A percentile compares a stretch with the other conserved stretches of the same genome.
These are phyloP conservation scores for Eimeria praecox DNA, from an alignment of 169 alveolate genomes.

Conservation along the genomic window DNA sequence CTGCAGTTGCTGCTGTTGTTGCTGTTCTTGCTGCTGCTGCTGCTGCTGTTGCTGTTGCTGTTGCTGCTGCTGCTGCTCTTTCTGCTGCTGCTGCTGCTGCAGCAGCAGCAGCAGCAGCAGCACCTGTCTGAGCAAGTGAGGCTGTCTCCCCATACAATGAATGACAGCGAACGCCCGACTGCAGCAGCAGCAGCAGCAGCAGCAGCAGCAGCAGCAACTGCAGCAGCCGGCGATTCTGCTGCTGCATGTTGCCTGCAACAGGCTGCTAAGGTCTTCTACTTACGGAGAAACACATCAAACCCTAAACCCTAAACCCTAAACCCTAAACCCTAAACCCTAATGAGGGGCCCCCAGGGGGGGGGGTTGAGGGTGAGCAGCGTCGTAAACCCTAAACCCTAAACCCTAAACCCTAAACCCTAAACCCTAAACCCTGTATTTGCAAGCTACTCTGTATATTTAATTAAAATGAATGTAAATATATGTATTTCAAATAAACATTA, in stretches of 20 bases:
- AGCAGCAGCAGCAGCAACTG: background rate
- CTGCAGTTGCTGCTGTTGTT: background rate
- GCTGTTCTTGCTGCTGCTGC: slow-evolving; percentile 3
- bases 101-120: slow-evolving; percentile 17
- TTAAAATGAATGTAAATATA: background rate
- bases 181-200: slow-evolving; percentile 7
- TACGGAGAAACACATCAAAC: background rate
- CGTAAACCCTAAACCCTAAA: background rate
- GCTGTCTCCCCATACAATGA: too few relatives aligned
- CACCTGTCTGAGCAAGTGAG: too few relatives aligned
- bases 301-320: background rate
- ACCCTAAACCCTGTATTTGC: too few relatives aligned
- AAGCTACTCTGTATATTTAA: too few relatives aligned
- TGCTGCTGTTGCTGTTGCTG: background rate
- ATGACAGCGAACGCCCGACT: too few relatives aligned
- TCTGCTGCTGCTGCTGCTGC: too few relatives aligned
- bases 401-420: background rate
- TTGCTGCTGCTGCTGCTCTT: slow-evolving; percentile 1
- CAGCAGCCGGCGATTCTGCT: background rate
- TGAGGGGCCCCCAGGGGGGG: background rate
- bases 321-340: background rate
- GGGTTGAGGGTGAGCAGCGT: background rate
- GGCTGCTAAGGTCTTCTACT: background rate
- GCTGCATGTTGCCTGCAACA: background rate
- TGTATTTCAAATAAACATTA: too few relatives aligned